Conservation (phyloP, 192 early-diverging fungal genomes). For the Phycomyces blakesleeanus region DNA sequence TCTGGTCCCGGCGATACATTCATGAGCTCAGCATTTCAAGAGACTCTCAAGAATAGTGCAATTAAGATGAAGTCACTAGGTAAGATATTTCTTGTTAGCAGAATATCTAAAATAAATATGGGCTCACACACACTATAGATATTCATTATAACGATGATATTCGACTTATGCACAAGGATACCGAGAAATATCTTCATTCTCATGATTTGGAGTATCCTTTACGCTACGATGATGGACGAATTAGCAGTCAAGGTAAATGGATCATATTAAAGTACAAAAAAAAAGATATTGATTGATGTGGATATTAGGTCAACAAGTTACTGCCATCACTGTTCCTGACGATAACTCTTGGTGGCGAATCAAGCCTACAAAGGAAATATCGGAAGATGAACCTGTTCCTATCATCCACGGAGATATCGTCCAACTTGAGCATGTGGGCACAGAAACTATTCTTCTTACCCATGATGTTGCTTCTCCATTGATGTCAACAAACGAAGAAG, state of each 20-base stretch:
- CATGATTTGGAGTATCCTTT: slow-evolving; percentile 76
- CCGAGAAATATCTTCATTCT: slow-evolving; percentile 77
- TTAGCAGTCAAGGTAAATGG: slow-evolving; percentile 69
- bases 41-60: slow-evolving; percentile 70
- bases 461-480: slow-evolving; percentile 62
- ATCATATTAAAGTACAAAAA: slow-evolving; percentile 53
- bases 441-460: slow-evolving; percentile 54
- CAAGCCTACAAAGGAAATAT: slow-evolving; percentile 29
- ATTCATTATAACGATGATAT: slow-evolving; percentile 82
- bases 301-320: slow-evolving; percentile 81
- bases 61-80: slow-evolving; percentile 55
- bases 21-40: slow-evolving; percentile 88
- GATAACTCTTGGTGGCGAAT: slow-evolving; percentile 68
- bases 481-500: slow-evolving; percentile 62
- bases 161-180: slow-evolving; percentile 73
- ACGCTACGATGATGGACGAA: slow-evolving; percentile 86
- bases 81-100: slow-evolving; percentile 18
- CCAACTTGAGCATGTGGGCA: slow-evolving; percentile 65
- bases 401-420: slow-evolving; percentile 75
- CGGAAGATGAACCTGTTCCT: slow-evolving; percentile 36
- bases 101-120: too few relatives aligned
- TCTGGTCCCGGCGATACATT: slow-evolving; percentile 91
- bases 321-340: slow-evolving; percentile 76
- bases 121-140: slow-evolving; percentile 33
- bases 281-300: slow-evolving; percentile 57